Percentiles rank a stretch among this genome's conserved stretches.
Conservation (phyloP, 2,329 filamentous ascomycete species). For the Aspergillus thermomutatus region DNA sequence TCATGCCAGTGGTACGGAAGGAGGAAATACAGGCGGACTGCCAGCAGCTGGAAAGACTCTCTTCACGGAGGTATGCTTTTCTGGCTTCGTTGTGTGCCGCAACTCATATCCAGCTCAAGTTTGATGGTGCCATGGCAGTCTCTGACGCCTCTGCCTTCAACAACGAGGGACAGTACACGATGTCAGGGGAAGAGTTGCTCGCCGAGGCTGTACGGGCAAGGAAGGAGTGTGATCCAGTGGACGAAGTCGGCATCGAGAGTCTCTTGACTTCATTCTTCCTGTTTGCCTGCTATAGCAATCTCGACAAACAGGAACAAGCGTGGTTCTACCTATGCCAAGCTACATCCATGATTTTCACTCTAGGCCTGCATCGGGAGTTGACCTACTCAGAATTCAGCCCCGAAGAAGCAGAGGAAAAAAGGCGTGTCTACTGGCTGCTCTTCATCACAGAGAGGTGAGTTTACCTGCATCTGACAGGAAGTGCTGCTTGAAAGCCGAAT, state of each 20-base stretch:
- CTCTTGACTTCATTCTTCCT: slow-evolving; percentile 73
- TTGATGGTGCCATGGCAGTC: slow-evolving; percentile 29
- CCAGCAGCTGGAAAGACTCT: slow-evolving; percentile 53
- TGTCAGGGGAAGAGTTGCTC: slow-evolving; percentile 63
- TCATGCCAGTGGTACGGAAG: slow-evolving; percentile 41
- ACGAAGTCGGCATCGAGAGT: slow-evolving; percentile 38
- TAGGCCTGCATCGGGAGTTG: slow-evolving; percentile 43
- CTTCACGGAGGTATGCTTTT: slow-evolving; percentile 38
- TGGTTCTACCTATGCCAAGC: slow-evolving; percentile 79
- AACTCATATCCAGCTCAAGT: slow-evolving; percentile 44
- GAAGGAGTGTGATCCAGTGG: slow-evolving; percentile 38
- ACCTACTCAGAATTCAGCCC: slow-evolving; percentile 48
- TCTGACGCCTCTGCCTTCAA: slow-evolving; percentile 28
- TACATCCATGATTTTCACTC: slow-evolving; percentile 58
- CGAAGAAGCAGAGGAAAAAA: slow-evolving; percentile 60
- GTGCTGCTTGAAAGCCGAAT: not conserved
- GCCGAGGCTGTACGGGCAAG: slow-evolving; percentile 57
- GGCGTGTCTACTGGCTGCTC: slow-evolving; percentile 70
- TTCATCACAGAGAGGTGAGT: slow-evolving; percentile 66
- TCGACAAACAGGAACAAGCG: slow-evolving; percentile 70
- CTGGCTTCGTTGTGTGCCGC: slow-evolving; percentile 41
- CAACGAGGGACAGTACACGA: slow-evolving; percentile 57
- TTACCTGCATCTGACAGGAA: not conserved
- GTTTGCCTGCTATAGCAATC: slow-evolving; percentile 67
- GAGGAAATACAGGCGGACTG: slow-evolving; percentile 35